Conservation (phyloP, 192 early-diverging fungal genomes). For the Linderina pennispora region DNA sequence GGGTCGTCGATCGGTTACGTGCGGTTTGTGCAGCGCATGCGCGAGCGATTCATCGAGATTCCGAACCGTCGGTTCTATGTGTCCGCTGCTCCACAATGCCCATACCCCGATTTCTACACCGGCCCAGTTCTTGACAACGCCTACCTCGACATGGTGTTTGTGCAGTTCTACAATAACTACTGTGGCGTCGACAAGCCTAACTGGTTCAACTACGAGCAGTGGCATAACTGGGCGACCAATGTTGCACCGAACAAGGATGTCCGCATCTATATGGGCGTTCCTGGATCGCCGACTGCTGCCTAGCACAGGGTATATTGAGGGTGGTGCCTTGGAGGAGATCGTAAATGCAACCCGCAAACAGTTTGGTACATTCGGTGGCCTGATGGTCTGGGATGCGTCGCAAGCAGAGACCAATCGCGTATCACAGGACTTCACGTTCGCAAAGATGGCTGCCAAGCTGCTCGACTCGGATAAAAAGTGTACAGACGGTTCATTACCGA, state of each 20-base stretch:
- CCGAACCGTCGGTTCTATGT: conserved; percentile 50
- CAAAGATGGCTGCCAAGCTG: conserved; percentile 14
- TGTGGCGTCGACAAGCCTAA: conserved; percentile 50
- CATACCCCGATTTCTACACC: conserved; percentile 62
- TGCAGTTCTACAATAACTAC: conserved; percentile 83
- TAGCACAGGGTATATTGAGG: conserved; percentile 52
- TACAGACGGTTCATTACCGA: conserved; percentile 23
- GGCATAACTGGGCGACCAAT: conserved; percentile 62
- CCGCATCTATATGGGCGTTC: conserved; percentile 58
- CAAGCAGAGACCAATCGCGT: conserved; percentile 51
- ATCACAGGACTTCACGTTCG: conserved; percentile 9
- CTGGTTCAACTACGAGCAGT: conserved; percentile 69
- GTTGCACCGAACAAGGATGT: conserved; percentile 53
- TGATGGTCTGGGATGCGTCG: conserved; percentile 72
- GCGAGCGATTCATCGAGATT: conserved; percentile 47
- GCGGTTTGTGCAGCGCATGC: conserved; percentile 53
- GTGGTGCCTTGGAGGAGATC: conserved; percentile 44
- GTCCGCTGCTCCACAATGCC: conserved; percentile 67
- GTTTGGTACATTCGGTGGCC: conserved; percentile 60
- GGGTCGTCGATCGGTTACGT: conserved; percentile 52
- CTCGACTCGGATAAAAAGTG: conserved; percentile 30
- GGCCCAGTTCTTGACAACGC: conserved; percentile 53
- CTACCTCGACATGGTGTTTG: conserved; percentile 64
- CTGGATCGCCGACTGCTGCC: conserved; percentile 52
- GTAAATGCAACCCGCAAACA: conserved; percentile 43